Conservation (phyloP, 2,329 filamentous ascomycete species). For the Xylariaceae sp. region DNA sequence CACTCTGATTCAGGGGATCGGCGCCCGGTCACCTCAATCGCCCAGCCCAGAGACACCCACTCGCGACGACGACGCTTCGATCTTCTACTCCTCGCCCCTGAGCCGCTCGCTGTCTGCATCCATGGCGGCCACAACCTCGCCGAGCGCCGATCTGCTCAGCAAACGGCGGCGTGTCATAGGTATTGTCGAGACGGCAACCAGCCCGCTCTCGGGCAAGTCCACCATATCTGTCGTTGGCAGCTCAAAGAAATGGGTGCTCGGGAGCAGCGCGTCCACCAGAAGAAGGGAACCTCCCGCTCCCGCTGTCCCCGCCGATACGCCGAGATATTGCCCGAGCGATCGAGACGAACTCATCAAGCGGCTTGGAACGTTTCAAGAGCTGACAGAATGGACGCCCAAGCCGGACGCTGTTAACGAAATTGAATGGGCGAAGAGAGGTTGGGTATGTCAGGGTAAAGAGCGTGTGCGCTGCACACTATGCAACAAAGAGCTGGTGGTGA, state of each 20-base stretch:
- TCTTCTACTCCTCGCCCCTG: constrained; percentile 9
- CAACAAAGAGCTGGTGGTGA: constrained; percentile 76
- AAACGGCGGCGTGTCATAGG: constrained; percentile 50
- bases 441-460: constrained; percentile 78
- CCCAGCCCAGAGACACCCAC: constrained; percentile 35
- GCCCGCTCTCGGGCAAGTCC: constrained; percentile 31
- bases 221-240: constrained; percentile 38
- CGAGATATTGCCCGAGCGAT: constrained; percentile 82
- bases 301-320: constrained; percentile 33
- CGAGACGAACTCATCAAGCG: constrained; percentile 75
- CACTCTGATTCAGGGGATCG: constrained; percentile 62
- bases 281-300: constrained; percentile 18
- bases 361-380: constrained; percentile 81
- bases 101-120: constrained; percentile 32
- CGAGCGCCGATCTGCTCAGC: constrained; percentile 38
- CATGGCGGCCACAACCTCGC: constrained; percentile 27
- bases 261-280: constrained; percentile 23
- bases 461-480: constrained; percentile 83
- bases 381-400: constrained; percentile 92
- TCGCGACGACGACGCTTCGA: constrained; percentile 24
- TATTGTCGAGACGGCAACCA: constrained; percentile 36
- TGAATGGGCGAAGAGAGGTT: constrained; percentile 90
- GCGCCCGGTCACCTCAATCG: constrained; percentile 42
- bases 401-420: constrained; percentile 81
- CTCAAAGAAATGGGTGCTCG: constrained; percentile 38